Conservation (phyloP, 768 basidiomycete genomes). For the Mycena polygramma region DNA sequence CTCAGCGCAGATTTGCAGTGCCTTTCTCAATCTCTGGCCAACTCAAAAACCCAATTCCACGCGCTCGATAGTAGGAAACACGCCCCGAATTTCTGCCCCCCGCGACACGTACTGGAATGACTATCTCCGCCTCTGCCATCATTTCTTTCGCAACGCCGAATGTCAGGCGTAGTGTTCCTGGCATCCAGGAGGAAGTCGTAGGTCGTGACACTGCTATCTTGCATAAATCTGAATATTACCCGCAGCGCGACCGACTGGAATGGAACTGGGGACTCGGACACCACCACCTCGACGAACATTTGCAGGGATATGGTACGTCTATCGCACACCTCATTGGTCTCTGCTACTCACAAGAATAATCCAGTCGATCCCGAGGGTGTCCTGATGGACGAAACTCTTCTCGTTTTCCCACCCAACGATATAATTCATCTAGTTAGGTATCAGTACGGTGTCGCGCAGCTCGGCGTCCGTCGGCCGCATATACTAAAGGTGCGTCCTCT, state of each 20-base stretch:
- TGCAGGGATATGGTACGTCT: slow-evolving; percentile 1
- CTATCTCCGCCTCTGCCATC: no score
- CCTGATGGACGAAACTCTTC: background rate
- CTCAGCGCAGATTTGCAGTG: no score
- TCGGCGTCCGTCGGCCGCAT: background rate
- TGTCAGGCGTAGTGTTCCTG: no score
- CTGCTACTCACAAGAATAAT: no score
- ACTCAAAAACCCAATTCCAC: no score
- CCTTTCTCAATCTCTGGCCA: no score
- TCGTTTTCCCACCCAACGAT: background rate
- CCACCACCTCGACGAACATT: slow-evolving; percentile 9
- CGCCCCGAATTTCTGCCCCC: no score
- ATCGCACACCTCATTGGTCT: background rate
- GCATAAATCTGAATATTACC: no score
- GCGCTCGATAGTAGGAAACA: no score
- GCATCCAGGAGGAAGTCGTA: background rate
- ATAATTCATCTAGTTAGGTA: background rate
- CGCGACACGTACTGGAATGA: no score
- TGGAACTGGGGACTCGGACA: slow-evolving; percentile 24
- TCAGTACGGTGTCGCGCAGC: background rate
- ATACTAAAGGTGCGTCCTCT: slow-evolving; percentile 4
- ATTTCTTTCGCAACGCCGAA: no score
- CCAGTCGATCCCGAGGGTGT: slow-evolving; percentile 5
- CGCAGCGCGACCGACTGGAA: slow-evolving; percentile 12
- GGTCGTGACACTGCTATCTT: background rate